These are phyloP conservation scores for Crithidia fasciculata DNA, from an alignment of 208 protist genomes.

Conservation along the genomic window DNA sequence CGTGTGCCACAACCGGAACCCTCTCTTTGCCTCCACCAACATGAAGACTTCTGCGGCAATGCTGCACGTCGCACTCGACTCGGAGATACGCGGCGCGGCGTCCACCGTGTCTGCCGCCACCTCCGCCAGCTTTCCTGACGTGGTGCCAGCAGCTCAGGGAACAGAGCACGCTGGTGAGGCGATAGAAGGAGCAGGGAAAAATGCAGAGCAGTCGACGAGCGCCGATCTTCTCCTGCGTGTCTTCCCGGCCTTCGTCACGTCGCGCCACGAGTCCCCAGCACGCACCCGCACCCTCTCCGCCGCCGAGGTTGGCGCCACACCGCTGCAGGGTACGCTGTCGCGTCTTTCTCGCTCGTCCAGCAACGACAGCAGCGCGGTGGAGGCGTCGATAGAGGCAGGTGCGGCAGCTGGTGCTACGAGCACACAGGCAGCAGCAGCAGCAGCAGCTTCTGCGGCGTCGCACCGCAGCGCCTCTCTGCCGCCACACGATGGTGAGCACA, in stretches of 20 bases:
- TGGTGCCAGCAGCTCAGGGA: no score
- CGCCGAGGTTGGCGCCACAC: not conserved
- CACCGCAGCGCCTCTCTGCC: slow-evolving; percentile 2
- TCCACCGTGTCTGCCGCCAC: no score
- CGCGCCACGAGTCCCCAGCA: not conserved
- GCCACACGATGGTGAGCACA: not conserved
- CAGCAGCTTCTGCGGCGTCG: not conserved
- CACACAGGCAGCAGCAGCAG: no score
- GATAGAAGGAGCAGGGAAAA: no score
- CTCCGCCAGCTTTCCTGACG: no score
- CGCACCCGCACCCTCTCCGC: not conserved
- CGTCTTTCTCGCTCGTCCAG: slow-evolving; percentile 25
- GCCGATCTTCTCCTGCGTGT: slow-evolving; percentile 2
- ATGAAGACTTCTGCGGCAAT: slow-evolving; percentile 29
- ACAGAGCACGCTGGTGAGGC: no score
- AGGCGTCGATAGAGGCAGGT: slow-evolving; percentile 15
- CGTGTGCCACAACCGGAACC: not conserved
- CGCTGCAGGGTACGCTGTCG: slow-evolving; percentile 14
- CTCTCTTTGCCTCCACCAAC: slow-evolving; percentile 21
- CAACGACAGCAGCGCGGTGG: slow-evolving; percentile 17
- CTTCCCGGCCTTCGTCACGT: not conserved
- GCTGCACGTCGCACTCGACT: slow-evolving; percentile 24
- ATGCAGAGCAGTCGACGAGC: not conserved
- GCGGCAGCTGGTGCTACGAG: no score
- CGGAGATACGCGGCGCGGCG: slow-evolving; percentile 11